phyloP scores from a whole-genome alignment of 2,329 filamentous ascomycete genomes.

The Aspergillus floridensis region DNA sequence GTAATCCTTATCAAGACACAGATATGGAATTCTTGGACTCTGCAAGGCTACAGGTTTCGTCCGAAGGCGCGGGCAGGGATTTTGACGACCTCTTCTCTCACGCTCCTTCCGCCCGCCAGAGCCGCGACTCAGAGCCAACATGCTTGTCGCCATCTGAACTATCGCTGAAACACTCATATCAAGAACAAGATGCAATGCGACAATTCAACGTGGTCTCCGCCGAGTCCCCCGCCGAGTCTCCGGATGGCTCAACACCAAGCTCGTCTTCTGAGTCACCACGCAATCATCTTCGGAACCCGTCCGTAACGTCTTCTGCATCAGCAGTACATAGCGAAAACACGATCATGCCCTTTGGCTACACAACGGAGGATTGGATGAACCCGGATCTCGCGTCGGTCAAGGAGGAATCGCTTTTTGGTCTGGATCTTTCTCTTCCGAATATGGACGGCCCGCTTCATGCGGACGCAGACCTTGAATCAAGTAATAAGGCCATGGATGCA shows the following conservation, averaged over 20 bases:
- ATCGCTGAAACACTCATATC: slow-evolving; percentile 29
- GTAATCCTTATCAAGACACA: slow-evolving; percentile 39
- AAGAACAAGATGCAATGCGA: slow-evolving; percentile 34
- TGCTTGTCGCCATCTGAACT: slow-evolving; percentile 31
- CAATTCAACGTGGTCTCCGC: slow-evolving; percentile 33
- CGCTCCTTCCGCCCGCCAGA: slow-evolving; percentile 31
- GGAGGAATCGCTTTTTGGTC: slow-evolving; percentile 41
- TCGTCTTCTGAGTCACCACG: slow-evolving; percentile 44
- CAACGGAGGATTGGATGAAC: slow-evolving; percentile 38
- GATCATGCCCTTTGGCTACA: slow-evolving; percentile 35
- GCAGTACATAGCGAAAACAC: slow-evolving; percentile 38
- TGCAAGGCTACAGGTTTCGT: slow-evolving; percentile 36
- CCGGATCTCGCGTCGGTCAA: slow-evolving; percentile 36
- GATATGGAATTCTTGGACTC: slow-evolving; percentile 46
- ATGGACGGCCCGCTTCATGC: slow-evolving; percentile 32
- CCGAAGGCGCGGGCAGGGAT: slow-evolving; percentile 37
- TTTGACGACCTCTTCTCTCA: slow-evolving; percentile 44
- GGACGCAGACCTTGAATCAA: slow-evolving; percentile 43
- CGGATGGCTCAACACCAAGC: slow-evolving; percentile 43
- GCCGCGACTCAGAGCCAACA: slow-evolving; percentile 28
- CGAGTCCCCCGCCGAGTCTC: slow-evolving; percentile 46
- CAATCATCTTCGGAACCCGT: slow-evolving; percentile 42
- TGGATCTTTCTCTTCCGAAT: slow-evolving; percentile 35
- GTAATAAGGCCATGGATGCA: slow-evolving; percentile 49
- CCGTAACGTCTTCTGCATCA: slow-evolving; percentile 41